Base-by-base conservation (phyloP, 108 stramenopile genomes). In the Nitzschia sp. region DNA sequence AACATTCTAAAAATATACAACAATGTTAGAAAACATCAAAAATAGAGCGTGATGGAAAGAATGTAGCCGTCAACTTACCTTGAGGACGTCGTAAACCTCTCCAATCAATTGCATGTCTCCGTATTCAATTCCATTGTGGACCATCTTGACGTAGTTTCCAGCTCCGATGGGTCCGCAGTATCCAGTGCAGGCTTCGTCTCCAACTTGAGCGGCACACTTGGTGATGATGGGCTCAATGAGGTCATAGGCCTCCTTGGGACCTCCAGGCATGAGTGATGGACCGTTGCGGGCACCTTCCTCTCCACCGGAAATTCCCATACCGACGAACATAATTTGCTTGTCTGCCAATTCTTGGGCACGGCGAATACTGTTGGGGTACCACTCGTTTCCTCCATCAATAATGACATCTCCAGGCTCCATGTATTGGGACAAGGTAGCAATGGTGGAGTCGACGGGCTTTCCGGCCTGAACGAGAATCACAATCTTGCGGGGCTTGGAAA, bases 61-160 rank as follows among this genome's bases (percentile, higher is more conserved):
- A 41, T 41, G 1, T 41, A 7, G 10, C 26, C 46, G 24, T 66
- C 34, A 17, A 66, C 24, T 3, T 43, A 75, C 73, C 73, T 81
- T 81, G 25, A 99, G 77, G 29, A 99, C 69, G 66, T 96, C 96
- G 64, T 98, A 99, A 0, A 93, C 93, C 83, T 99, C 98, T 17
- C 88, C 90, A 74, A 99, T 99, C 51, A 98, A 80, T 72, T 98
- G 97, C 98, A 99, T 99, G 70, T 99, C 98, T 26, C 95, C 97
- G 74, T 99, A 99, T 76, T 99, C 98, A 68, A 99, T 97, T 25
- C 98, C 98, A 79, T 99, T 99, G 86, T 99, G 98, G 41, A 99
- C 79, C 88, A 90, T 92, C 83, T 98, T 98, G 62, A 98, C 96
- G 67, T 97, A 97, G 78, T 97, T 97, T 51, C 96, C 97, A 10